Conservation (phyloP, 139 green algal genomes). For the Deuterostichococcus epilithicus region DNA sequence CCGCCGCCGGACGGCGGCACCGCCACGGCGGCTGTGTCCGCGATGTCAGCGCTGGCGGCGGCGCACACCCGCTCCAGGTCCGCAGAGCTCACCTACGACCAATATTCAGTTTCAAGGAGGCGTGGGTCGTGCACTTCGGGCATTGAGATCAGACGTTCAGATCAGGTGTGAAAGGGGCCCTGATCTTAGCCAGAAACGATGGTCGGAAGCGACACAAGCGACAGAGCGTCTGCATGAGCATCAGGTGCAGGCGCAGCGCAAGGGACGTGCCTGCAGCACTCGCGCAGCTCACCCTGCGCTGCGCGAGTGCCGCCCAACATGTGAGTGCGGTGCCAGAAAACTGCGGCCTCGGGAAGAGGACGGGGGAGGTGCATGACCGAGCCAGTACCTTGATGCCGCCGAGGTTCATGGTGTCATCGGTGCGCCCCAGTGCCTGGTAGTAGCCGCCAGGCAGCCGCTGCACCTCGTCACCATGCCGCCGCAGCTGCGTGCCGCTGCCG, state of each 20-base stretch:
- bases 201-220: too few species aligned
- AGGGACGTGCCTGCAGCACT: background rate
- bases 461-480: slow-evolving; percentile 89
- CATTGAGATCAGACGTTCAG: too few species aligned
- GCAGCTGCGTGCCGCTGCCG: slow-evolving; percentile 35
- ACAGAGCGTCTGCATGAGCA: too few species aligned
- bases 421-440: slow-evolving; percentile 69
- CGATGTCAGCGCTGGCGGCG: slow-evolving; percentile 29
- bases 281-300: background rate
- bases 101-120: background rate
- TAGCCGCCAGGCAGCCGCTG: slow-evolving; percentile 58
- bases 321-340: background rate
- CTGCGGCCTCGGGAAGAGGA: slow-evolving; percentile 3
- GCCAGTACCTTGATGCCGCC: slow-evolving; percentile 83
- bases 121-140: too few species aligned
- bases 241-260: too few species aligned
- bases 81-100: slow-evolving; percentile 76
- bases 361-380: background rate
- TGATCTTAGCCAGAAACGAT: too few species aligned
- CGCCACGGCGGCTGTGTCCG: slow-evolving; percentile 76
- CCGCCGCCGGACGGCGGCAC: slow-evolving; percentile 67
- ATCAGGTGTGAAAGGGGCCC: too few species aligned
- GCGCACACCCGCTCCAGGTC: slow-evolving; percentile 81
- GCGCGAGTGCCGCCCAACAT: background rate
- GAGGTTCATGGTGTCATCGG: slow-evolving; percentile 98